Conservation (phyloP, 129 eudicot species). For the Flaveria trinervia region DNA sequence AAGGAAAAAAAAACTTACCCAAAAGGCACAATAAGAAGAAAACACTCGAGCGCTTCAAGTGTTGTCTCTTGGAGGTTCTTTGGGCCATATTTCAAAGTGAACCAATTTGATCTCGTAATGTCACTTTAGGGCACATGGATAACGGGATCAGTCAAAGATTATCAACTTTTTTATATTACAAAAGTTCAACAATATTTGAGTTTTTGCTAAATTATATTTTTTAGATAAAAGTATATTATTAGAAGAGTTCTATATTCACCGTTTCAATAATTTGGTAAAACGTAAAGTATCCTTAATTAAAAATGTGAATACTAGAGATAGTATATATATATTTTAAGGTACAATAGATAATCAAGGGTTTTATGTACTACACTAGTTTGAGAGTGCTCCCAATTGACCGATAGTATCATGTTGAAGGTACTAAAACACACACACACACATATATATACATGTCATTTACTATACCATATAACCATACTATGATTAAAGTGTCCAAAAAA, state of each 20-base stretch:
- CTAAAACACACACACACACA: too few species aligned
- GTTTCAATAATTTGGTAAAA: neutral
- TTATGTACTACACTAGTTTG: too few species aligned
- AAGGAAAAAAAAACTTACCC: neutral
- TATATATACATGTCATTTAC: too few species aligned
- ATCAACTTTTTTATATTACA: neutral
- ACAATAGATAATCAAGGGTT: too few species aligned
- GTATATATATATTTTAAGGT: too few species aligned
- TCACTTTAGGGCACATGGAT: slow-evolving; percentile 12
- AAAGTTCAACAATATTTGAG: neutral
- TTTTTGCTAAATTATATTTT: too few species aligned
- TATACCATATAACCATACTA: too few species aligned
- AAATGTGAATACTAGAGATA: neutral
- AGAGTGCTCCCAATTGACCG: too few species aligned
- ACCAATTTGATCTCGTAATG: neutral
- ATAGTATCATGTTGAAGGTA: too few species aligned
- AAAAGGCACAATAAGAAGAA: neutral
- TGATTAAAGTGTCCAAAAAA: too few species aligned
- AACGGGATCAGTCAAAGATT: slow-evolving; percentile 17
- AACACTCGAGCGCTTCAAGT: neutral
- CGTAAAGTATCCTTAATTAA: neutral
- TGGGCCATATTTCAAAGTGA: slow-evolving; percentile 22
- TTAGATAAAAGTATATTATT: too few species aligned
- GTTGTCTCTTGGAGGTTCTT: slow-evolving; percentile 11
- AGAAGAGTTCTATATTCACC: too few species aligned